These are phyloP conservation scores for Monoraphidium neglectum DNA, from an alignment of 139 green algal genomes.

Conservation along the genomic window DNA sequence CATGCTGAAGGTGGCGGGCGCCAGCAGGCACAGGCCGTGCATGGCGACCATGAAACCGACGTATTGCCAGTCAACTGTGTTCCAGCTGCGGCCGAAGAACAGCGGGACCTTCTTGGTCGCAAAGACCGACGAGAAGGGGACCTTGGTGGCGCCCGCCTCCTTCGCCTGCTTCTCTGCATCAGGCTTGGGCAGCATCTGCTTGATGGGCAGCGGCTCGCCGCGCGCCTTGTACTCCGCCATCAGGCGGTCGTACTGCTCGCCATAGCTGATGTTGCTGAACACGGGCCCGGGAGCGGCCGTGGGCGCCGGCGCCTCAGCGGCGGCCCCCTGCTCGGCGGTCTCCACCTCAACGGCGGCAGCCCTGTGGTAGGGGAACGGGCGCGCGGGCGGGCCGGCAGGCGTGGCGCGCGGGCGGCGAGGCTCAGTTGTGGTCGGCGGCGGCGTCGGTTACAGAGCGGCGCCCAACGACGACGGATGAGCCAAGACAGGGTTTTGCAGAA, in stretches of 20 bases:
- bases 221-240: constrained; percentile 67
- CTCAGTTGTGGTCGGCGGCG: no score
- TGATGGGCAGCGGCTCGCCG: constrained; percentile 11
- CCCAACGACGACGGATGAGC: no score
- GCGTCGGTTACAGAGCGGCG: no score
- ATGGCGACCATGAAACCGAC: constrained; percentile 77
- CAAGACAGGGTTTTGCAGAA: no score
- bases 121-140: constrained; percentile 72
- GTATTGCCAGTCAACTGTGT: constrained; percentile 76
- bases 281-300: no score
- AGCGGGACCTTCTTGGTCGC: constrained; percentile 45
- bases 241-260: constrained; percentile 80
- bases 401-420: no score
- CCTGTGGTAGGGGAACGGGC: no score
- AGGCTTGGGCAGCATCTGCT: constrained; percentile 72
- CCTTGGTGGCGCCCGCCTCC: constrained; percentile 51
- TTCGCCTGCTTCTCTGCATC: constrained; percentile 57
- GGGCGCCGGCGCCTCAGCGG: no score
- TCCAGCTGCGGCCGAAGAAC: constrained; percentile 68
- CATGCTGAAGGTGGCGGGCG: constrained; percentile 84
- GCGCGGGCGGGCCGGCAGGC: no score
- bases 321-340: no score
- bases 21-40: constrained; percentile 73
- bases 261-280: constrained; percentile 65
- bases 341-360: no score